phyloP scores from a whole-genome alignment of 1,139 yeast species.

The Pichia inconspicua region DNA sequence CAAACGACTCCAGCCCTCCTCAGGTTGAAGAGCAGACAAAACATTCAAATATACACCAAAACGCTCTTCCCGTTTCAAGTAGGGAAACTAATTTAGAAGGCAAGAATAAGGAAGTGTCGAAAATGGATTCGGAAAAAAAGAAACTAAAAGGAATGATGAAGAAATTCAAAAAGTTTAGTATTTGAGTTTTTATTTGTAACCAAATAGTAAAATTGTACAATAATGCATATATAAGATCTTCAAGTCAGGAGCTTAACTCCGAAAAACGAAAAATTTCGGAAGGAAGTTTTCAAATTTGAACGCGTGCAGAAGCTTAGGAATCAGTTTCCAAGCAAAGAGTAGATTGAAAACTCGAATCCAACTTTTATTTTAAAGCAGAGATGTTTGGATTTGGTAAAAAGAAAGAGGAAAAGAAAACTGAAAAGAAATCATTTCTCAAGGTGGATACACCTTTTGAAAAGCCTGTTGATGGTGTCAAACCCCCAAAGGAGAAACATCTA shows the following conservation, averaged over 20 bases:
- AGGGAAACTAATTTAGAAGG: not conserved
- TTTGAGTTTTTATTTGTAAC: not conserved
- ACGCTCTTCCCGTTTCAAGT: not conserved
- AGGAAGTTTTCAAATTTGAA: too few relatives aligned
- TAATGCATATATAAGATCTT: too few relatives aligned
- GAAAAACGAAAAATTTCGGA: too few relatives aligned
- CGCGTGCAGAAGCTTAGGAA: too few relatives aligned
- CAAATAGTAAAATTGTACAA: too few relatives aligned
- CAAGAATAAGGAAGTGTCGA: not conserved
- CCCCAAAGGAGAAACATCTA: conserved; percentile 46
- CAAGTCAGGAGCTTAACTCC: too few relatives aligned
- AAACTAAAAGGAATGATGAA: conserved; percentile 19
- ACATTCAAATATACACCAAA: not conserved
- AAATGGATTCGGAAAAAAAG: conserved; percentile 4
- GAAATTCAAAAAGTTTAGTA: conserved; percentile 17
- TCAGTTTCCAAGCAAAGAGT: too few relatives aligned
- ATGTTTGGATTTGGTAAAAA: conserved; percentile 30
- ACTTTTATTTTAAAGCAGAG: not conserved
- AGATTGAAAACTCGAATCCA: not conserved
- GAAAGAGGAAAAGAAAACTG: conserved; percentile 24
- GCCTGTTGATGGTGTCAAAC: conserved; percentile 40
- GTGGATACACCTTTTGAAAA: conserved; percentile 41
- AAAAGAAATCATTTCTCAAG: conserved; percentile 16
- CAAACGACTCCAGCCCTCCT: conserved; percentile 6
- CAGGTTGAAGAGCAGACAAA: not conserved